These are phyloP conservation scores for Penicillium roqueforti DNA, from an alignment of 495 filamentous ascomycete genomes.

Conservation along the genomic window DNA sequence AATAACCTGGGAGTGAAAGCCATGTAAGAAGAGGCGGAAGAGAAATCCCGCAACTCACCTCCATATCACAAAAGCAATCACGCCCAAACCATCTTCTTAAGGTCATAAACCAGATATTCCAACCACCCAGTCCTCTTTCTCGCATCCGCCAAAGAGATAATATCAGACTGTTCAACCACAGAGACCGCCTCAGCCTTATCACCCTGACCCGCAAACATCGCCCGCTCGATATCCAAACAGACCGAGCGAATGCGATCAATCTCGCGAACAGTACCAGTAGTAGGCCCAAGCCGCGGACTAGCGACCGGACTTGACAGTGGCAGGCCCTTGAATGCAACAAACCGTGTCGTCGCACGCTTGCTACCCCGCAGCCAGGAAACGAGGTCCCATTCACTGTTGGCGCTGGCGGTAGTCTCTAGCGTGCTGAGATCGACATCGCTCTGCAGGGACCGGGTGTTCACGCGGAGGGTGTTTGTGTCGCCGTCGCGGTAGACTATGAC, in stretches of 20 bases:
- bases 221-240: conserved; percentile 55
- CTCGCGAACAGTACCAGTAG: conserved; percentile 51
- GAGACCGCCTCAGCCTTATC: conserved; percentile 19
- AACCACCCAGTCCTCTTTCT: conserved; percentile 81
- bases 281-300: conserved; percentile 24
- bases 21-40: background rate
- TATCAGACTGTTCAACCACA: conserved; percentile 63
- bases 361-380: conserved; percentile 40
- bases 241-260: conserved; percentile 65
- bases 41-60: background rate
- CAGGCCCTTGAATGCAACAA: conserved; percentile 55
- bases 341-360: conserved; percentile 33
- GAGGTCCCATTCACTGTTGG: conserved; percentile 34
- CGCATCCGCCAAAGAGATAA: conserved; percentile 78
- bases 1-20: background rate
- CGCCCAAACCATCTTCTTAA: conserved; percentile 93
- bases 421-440: conserved; percentile 40
- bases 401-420: conserved; percentile 25
- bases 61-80: conserved; percentile 25
- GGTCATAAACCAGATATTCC: conserved; percentile 76
- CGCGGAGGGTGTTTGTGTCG: conserved; percentile 59
- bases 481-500: conserved; percentile 71
- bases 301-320: conserved; percentile 37
- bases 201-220: conserved; percentile 31
- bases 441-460: conserved; percentile 80